A percentile compares a stretch with the other conserved stretches of the same genome.
phyloP scores from a whole-genome alignment of 192 early-diverging fungal species.

The Umbelopsis ramanniana region DNA sequence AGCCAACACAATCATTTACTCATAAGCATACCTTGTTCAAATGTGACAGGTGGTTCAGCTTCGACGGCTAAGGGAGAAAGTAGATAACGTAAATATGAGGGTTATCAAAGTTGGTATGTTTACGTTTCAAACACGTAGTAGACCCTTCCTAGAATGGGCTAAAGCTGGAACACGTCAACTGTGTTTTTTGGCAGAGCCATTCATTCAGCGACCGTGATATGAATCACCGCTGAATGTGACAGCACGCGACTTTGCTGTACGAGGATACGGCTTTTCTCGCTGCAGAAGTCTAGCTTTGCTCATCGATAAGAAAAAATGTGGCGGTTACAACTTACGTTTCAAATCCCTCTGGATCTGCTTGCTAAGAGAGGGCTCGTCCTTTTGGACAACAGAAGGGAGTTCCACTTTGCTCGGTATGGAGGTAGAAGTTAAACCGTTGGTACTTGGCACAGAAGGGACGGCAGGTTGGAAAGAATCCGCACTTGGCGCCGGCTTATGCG shows the following conservation, averaged over 20 bases:
- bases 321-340: conserved; percentile 10
- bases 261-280: not conserved
- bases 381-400: conserved; percentile 2
- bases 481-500: not conserved
- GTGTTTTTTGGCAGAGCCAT: not conserved
- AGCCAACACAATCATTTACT: not conserved
- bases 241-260: conserved; percentile 11
- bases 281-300: not conserved
- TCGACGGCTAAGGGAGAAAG: not conserved
- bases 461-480: not conserved
- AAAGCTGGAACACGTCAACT: not conserved
- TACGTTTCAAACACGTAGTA: not conserved
- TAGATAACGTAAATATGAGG: conserved; percentile 1
- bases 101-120: not conserved
- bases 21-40: conserved; percentile 16
- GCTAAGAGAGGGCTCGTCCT: conserved; percentile 2
- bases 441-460: not conserved
- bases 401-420: not conserved
- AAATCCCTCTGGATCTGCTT: conserved; percentile 14
- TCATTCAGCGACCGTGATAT: not conserved
- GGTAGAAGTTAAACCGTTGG: not conserved
- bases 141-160: not conserved
- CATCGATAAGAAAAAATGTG: not conserved
- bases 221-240: conserved; percentile 1
- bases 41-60: conserved; percentile 4